A percentile compares a stretch with the other conserved stretches of the same genome.
Conservation (phyloP, 352 stramenopile genomes). For the Pythium dissimile region DNA sequence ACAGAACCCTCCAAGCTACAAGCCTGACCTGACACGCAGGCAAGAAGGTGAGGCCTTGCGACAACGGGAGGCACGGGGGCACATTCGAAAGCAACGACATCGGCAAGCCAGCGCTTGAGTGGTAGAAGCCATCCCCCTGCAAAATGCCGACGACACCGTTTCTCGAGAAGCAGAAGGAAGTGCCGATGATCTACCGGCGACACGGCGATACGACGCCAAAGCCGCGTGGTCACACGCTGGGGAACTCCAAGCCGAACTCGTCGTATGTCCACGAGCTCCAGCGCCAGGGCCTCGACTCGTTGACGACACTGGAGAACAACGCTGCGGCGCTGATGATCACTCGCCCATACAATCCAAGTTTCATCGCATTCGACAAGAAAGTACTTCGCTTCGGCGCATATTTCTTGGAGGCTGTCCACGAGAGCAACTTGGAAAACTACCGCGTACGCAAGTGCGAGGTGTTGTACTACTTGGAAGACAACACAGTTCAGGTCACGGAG, state of each 20-base stretch:
- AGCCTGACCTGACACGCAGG: too few species aligned
- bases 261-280: constrained; percentile 76
- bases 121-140: too few species aligned
- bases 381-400: constrained; percentile 85
- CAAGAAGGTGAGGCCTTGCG: too few species aligned
- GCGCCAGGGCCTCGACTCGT: constrained; percentile 37
- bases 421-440: constrained; percentile 86
- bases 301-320: constrained; percentile 45
- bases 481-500: constrained; percentile 88
- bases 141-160: constrained; percentile 62
- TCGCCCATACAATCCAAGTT: constrained; percentile 55
- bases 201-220: constrained; percentile 78
- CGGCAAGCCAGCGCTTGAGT: too few species aligned
- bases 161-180: constrained; percentile 70
- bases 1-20: too few species aligned
- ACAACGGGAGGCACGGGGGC: too few species aligned
- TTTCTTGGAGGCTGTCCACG: constrained; percentile 85
- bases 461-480: constrained; percentile 86
- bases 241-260: constrained; percentile 53
- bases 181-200: constrained; percentile 78
- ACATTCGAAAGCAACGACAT: too few species aligned
- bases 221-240: constrained; percentile 50
- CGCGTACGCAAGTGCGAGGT: constrained; percentile 72
- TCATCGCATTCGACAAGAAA: constrained; percentile 80
- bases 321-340: constrained; percentile 28